Evolutionary conservation across 2,329 filamentous ascomycete genomes (phyloP), one percentile per base, ranked within the genome.

Genomic region (Purpureocillium lavendulum): DNA sequence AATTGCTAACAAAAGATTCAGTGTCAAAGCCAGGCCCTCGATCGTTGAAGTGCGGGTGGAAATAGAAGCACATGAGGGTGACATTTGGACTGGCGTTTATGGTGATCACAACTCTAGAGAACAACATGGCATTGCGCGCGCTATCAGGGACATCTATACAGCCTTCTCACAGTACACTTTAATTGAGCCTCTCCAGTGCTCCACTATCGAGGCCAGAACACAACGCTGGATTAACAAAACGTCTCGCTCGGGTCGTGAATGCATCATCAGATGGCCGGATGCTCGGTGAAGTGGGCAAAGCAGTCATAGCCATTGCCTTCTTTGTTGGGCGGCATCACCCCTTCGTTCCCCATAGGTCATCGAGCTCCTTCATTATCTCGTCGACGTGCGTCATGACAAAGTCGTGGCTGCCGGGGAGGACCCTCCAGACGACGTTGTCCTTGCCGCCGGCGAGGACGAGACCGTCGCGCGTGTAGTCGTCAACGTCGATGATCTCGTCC

Each of bases 21-120:
- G 73, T 78, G 74, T 45, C 73, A 77, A 53, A 77, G 72, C 42
- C 74, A 78, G 50, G 73, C 73, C 35, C 64, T 77, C 4, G 73
- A 77, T 46, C 61, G 69, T 45, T 76, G 59, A 40, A 21, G 13
- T 58, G 40, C 21, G 11, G 24, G 12, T 30, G 29, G 14, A 18
- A 29, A 4, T 28, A 21, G 21, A 26, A 14, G 17, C n/a, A 12
- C 15, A 14, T 29, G 21, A 26, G 21, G 10, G 21, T 6, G 21
- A 26, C 21, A n/a, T 26, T 10, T 26, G 5, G 21, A 26, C 10
- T 26, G 9, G 28, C 26, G 33, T 28, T 31, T 39, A 21, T 28
- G n/a, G 15, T 6, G 16, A 37, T 28, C 34, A 18, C 18, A 18
- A 7, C 17, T 30, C 21, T 13, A 16, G 21, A 36, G 6, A 14